phyloP scores from a whole-genome alignment of 805 yeast genomes.

The Candida schatavii region DNA sequence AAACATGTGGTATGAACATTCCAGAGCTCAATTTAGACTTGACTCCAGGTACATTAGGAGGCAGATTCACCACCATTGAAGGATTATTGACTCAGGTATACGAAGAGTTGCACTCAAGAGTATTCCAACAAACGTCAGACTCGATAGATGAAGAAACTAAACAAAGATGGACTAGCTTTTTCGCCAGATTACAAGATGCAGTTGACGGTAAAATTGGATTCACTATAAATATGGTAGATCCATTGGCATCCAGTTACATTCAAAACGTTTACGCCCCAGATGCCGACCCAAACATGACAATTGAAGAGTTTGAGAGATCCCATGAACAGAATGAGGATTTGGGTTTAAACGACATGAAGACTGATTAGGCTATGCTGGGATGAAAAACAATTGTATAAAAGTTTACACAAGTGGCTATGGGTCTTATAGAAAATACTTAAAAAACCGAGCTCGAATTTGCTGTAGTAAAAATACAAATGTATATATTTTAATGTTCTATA shows the following conservation, averaged over 20 bases:
- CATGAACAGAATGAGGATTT: constrained; percentile 86
- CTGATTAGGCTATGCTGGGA: constrained; percentile 17
- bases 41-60: constrained; percentile 96
- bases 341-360: constrained; percentile 64
- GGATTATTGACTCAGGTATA: constrained; percentile 86
- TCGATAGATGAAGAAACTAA: constrained; percentile 81
- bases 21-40: constrained; percentile 91
- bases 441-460: too few species aligned
- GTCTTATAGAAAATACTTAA: too few species aligned
- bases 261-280: constrained; percentile 99
- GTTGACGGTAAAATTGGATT: constrained; percentile 77
- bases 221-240: constrained; percentile 89
- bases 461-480: not conserved
- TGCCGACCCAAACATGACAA: constrained; percentile 90
- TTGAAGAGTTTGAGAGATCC: constrained; percentile 89
- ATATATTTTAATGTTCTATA: too few species aligned
- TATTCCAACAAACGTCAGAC: constrained; percentile 82
- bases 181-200: constrained; percentile 72
- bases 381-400: not conserved
- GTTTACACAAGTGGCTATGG: too few species aligned
- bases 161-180: constrained; percentile 79
- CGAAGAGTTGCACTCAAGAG: constrained; percentile 84
- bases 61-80: constrained; percentile 95
- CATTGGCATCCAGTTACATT: constrained; percentile 90
- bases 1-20: constrained; percentile 79